A percentile compares a stretch with the other conserved stretches of the same genome.
Evolutionary conservation across 805 yeast genomes (phyloP).

Genomic region (Candida multigemmis): DNA sequence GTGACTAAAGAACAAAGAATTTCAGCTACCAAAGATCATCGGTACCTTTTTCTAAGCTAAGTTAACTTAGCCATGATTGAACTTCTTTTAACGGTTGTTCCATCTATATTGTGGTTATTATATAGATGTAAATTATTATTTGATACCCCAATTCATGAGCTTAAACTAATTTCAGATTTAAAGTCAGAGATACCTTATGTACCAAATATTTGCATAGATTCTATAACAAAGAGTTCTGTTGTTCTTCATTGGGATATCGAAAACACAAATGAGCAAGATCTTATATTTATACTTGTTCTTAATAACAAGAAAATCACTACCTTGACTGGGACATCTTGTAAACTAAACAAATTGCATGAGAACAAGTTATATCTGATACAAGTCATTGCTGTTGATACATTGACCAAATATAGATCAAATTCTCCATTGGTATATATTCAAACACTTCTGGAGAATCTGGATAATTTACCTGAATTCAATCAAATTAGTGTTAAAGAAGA

Average conservation of each 20-base stretch:
- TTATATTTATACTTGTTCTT: slow-evolving; percentile 23
- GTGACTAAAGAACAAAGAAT: too few species aligned
- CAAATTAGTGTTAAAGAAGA: too few species aligned
- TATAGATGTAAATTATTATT: slow-evolving; percentile 28
- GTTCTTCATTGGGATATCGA: slow-evolving; percentile 49
- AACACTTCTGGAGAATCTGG: slow-evolving; percentile 8
- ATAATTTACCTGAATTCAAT: too few species aligned
- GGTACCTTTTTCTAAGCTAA: too few species aligned
- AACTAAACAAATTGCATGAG: slow-evolving; percentile 18
- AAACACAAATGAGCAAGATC: slow-evolving; percentile 15
- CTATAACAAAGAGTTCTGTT: slow-evolving; percentile 35
- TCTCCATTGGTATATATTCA: slow-evolving; percentile 23
- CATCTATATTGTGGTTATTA: slow-evolving; percentile 29
- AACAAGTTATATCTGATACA: slow-evolving; percentile 23
- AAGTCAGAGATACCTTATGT: slow-evolving; percentile 47
- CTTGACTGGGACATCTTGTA: slow-evolving; percentile 23
- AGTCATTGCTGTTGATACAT: slow-evolving; percentile 25
- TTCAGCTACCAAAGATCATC: too few species aligned
- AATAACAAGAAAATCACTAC: slow-evolving; percentile 29
- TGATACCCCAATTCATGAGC: slow-evolving; percentile 36
- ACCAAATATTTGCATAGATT: slow-evolving; percentile 47
- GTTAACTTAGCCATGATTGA: slow-evolving; percentile 24
- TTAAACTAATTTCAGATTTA: slow-evolving; percentile 33
- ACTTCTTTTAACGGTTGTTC: slow-evolving; percentile 22
- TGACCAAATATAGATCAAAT: slow-evolving; percentile 25